These are phyloP conservation scores for Penicillium sumatraense DNA, from an alignment of 2,329 filamentous ascomycete species.

Conservation along the genomic window DNA sequence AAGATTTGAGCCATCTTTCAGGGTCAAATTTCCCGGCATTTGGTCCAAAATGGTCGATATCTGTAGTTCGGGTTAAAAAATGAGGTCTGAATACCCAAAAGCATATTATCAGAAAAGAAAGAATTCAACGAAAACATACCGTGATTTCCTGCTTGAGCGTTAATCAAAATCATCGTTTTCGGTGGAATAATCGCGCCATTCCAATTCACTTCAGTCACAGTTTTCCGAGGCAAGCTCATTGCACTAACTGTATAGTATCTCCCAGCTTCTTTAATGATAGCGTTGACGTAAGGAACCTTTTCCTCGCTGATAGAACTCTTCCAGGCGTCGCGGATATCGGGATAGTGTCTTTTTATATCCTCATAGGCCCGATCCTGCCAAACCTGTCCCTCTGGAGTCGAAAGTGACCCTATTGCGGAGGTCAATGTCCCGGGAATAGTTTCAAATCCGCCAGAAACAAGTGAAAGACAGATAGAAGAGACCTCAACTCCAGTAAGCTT, in stretches of 20 bases:
- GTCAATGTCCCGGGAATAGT: slow-evolving; percentile 76
- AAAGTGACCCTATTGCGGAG: slow-evolving; percentile 72
- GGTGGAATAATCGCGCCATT: slow-evolving; percentile 68
- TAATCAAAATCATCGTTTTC: slow-evolving; percentile 77
- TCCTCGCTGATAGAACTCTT: slow-evolving; percentile 69
- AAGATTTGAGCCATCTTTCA: slow-evolving; percentile 64
- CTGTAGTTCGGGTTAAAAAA: slow-evolving; percentile 41
- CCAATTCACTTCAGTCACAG: slow-evolving; percentile 70
- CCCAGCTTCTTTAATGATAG: slow-evolving; percentile 73
- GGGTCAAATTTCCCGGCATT: slow-evolving; percentile 64
- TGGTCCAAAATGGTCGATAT: slow-evolving; percentile 63
- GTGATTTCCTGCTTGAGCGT: slow-evolving; percentile 71
- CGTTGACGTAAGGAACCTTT: slow-evolving; percentile 72
- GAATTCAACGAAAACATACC: slow-evolving; percentile 23
- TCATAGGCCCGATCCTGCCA: slow-evolving; percentile 69
- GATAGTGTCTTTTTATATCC: slow-evolving; percentile 70
- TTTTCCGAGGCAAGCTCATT: slow-evolving; percentile 71
- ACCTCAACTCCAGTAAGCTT: slow-evolving; percentile 71
- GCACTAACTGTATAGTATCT: slow-evolving; percentile 77
- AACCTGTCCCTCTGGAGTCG: slow-evolving; percentile 64
- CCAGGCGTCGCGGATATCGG: slow-evolving; percentile 68
- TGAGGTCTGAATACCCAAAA: neutral
- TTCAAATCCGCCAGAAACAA: slow-evolving; percentile 76
- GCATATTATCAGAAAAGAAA: neutral
- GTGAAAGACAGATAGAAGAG: slow-evolving; percentile 74